Percentiles rank a stretch among this genome's conserved stretches.
Evolutionary conservation across 768 basidiomycete genomes (phyloP).

Genomic region (Lactarius deliciosus): DNA sequence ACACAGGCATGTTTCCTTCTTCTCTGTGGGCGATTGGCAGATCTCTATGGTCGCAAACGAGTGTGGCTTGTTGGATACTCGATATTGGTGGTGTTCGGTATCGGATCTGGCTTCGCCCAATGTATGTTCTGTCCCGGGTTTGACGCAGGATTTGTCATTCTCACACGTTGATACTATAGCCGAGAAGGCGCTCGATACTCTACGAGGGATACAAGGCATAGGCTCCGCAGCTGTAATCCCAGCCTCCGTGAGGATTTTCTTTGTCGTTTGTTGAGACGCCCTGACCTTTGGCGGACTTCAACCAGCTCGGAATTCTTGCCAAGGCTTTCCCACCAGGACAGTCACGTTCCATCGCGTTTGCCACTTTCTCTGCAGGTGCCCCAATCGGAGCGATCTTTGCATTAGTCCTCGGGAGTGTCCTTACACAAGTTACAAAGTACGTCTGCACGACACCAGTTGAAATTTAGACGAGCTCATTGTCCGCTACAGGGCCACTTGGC

Average conservation of each 20-base stretch:
- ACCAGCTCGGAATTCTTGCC: constrained; percentile 78
- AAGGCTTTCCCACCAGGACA: constrained; percentile 68
- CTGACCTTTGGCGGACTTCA: neutral
- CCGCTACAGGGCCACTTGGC: constrained; percentile 50
- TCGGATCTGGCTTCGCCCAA: constrained; percentile 66
- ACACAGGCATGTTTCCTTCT: constrained; percentile 73
- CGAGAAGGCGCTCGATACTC: constrained; percentile 59
- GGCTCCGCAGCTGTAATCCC: constrained; percentile 77
- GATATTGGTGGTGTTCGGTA: constrained; percentile 53
- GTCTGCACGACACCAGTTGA: neutral
- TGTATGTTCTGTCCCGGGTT: constrained; percentile 36
- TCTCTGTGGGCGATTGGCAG: constrained; percentile 75
- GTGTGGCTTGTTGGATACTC: constrained; percentile 61
- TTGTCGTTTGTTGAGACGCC: constrained; percentile 11
- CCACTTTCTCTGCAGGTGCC: constrained; percentile 82
- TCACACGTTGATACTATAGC: constrained; percentile 38
- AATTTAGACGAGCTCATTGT: neutral
- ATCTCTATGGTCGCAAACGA: constrained; percentile 72
- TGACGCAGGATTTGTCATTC: neutral
- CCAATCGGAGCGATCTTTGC: constrained; percentile 79
- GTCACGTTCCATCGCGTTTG: constrained; percentile 73
- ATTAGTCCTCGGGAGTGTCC: constrained; percentile 63
- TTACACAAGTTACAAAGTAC: constrained; percentile 44
- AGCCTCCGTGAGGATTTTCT: constrained; percentile 51
- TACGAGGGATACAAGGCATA: constrained; percentile 77